Evolutionary conservation across 345 rosid genomes (phyloP), one percentile per base, ranked within the genome.

Genomic region (Corchorus olitorius): DNA sequence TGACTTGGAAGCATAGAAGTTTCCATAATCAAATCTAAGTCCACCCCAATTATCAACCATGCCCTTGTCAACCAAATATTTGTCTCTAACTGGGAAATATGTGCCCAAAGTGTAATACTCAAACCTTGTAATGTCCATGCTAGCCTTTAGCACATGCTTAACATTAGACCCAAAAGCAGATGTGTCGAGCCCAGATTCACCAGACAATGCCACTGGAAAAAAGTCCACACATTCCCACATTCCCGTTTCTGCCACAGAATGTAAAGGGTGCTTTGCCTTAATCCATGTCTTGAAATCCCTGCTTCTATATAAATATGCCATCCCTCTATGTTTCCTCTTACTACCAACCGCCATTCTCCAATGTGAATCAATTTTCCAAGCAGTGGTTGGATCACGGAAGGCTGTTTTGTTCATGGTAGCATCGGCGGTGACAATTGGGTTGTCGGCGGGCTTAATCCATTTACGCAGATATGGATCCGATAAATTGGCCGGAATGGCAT

Each of bases 211-310:
- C 35, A 93, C 94, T 0, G 98, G 97, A 65, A 60, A 95, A 60
- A 95, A 93, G 76, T 95, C 99, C 0, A 88, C 94, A 79, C 99
- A 96, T 64, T 96, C 99, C 93, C 92, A 93, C 94, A 87, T 91
- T 10, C 95, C 97, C 10, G 97, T 86, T 0, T 72, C 56, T 0
- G 69, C 39, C 41, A 60, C 65, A 0, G 93, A 82, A 70, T 96
- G 97, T 0, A 96, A 15, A 0, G 97, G 97, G 64, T 92, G 94
- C 34, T 84, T 76, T 2, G 91, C 91, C 82, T 88, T 89, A 8
- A 65, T 75, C 98, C 97, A 96, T 11, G 68, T 71, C 75, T 78
- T 75, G 65, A 96, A 96, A 19, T 93, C 95, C 73, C 74, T 70
- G 39, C 99, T 96, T 52, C 85, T 69, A 9, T 90, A 96, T 53